Base-by-base conservation (phyloP, 495 filamentous ascomycete genomes). In the Staphylotrichum tortipilum region DNA sequence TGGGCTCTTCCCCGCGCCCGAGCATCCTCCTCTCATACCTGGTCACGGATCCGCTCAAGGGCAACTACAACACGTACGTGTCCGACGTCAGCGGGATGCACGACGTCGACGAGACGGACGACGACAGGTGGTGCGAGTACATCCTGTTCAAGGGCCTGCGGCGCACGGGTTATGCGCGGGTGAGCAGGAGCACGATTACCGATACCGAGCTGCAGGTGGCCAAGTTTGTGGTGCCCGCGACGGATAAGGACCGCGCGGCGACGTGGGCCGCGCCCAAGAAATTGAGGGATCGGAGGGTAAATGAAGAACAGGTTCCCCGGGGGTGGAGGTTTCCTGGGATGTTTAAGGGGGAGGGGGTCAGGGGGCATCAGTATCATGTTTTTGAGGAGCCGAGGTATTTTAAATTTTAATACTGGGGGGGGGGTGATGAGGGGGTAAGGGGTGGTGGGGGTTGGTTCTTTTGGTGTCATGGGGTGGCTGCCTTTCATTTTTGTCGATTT, bases 41-140 rank as follows among this genome's bases (percentile, higher is more conserved):
- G 4, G 90, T 97, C 39, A 94, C 87, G 9, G 86, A 83, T 64
- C 94, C 94, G 0, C 75, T 83, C 30, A 72, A 95, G 70, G 94
- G 94, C 19, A 97, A 97, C 62, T 99, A 99, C 73, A 94, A 97
- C 65, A 95, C 82, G 1, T 97, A 95, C 60, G 94, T 99, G 23
- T 85, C 87, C 38, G 80, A 91, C 19, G 62, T 72, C 39, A 91
- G 85, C 49, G 85, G 87, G 18, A 99, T 99, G 94, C 82, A 85
- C 56, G 94, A 99, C 60, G 92, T 99, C 44, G 94, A 99, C 57
- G 78, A 82, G 8, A 84, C 74, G 12, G 94, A 99, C 61, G 95
- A 88, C 89, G 92, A 98, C 68, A 72, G 94, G 49, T 99, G 94
- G 94, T 99, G 94, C 70, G 92, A 99, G 73, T 99, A 99, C 61